These are phyloP conservation scores for Gracilaria gracilis DNA, from an alignment of 23 red algal genomes.

Conservation along the genomic window DNA sequence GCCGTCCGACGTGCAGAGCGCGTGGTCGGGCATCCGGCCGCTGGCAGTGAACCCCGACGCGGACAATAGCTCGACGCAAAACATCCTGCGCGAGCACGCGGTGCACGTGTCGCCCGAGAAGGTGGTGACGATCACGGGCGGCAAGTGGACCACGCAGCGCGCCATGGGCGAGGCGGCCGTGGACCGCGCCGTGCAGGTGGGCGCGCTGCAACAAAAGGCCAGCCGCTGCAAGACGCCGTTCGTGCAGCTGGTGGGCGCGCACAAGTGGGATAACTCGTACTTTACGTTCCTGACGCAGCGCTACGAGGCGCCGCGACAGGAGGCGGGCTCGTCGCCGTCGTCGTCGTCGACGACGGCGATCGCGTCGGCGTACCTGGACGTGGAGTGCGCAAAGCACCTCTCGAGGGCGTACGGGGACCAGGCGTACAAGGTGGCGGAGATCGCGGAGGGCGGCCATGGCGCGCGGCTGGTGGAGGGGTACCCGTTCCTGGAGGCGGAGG, in stretches of 20 bases:
- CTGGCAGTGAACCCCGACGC: constrained; percentile 87
- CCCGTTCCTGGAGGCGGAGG: constrained; percentile 90
- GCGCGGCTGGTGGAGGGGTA: constrained; percentile 75
- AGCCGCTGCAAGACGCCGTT: constrained; percentile 87
- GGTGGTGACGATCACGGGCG: constrained; percentile 88
- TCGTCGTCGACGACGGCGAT: constrained; percentile 51
- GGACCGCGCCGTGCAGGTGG: constrained; percentile 76
- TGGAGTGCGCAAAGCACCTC: constrained; percentile 88
- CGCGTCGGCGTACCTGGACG: constrained; percentile 66
- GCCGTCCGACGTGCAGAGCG: constrained; percentile 85
- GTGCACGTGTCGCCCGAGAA: constrained; percentile 77
- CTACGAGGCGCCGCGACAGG: constrained; percentile 71
- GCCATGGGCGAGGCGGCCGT: constrained; percentile 90
- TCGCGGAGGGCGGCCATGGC: constrained; percentile 85
- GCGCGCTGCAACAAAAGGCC: constrained; percentile 53
- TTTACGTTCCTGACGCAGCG: constrained; percentile 93
- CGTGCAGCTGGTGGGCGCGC: constrained; percentile 81
- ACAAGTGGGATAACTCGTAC: constrained; percentile 91
- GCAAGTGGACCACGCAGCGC: constrained; percentile 97
- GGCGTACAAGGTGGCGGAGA: constrained; percentile 89
- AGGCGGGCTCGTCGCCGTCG: constrained; percentile 30
- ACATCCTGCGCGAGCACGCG: constrained; percentile 88
- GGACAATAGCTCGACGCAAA: constrained; percentile 73
- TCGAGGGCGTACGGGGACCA: constrained; percentile 95
- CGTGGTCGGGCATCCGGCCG: constrained; percentile 92